phyloP scores from a whole-genome alignment of 2,329 filamentous ascomycete genomes.

The Hymenoscyphus repandus region DNA sequence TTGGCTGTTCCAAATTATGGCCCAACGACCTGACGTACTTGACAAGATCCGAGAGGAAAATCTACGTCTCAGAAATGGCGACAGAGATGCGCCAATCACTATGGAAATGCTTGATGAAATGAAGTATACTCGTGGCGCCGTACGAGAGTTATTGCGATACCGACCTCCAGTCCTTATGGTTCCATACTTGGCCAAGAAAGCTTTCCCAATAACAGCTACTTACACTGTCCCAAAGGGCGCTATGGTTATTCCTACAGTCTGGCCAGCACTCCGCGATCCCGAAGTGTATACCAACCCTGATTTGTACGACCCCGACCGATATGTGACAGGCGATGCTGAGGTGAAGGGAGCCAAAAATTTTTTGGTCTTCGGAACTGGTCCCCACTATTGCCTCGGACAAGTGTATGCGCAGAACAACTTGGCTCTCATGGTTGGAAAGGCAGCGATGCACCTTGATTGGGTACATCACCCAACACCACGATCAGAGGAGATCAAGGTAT shows the following conservation, averaged over 20 bases:
- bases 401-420: slow-evolving; percentile 86
- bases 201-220: slow-evolving; percentile 79
- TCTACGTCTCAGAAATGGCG: slow-evolving; percentile 66
- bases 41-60: slow-evolving; percentile 92
- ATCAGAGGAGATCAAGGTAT: slow-evolving; percentile 96
- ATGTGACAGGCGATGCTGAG: slow-evolving; percentile 81
- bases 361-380: slow-evolving; percentile 90
- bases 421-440: slow-evolving; percentile 85
- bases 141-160: slow-evolving; percentile 88
- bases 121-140: slow-evolving; percentile 84
- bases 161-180: slow-evolving; percentile 97
- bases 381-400: slow-evolving; percentile 95
- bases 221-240: slow-evolving; percentile 95
- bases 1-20: slow-evolving; percentile 87
- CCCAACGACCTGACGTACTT: slow-evolving; percentile 87
- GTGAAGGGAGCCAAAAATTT: slow-evolving; percentile 85
- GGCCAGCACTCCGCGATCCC: slow-evolving; percentile 84
- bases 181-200: slow-evolving; percentile 89
- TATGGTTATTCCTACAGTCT: slow-evolving; percentile 92
- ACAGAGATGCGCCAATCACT: slow-evolving; percentile 63
- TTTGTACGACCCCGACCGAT: slow-evolving; percentile 82
- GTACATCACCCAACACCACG: slow-evolving; percentile 75
- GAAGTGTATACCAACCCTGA: slow-evolving; percentile 91
- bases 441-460: slow-evolving; percentile 83
- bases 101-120: slow-evolving; percentile 87